Percentiles rank a stretch among this genome's conserved stretches.
These are phyloP conservation scores for Cladorrhinum sp. DNA, from an alignment of 2,329 filamentous ascomycete species.

Conservation along the genomic window DNA sequence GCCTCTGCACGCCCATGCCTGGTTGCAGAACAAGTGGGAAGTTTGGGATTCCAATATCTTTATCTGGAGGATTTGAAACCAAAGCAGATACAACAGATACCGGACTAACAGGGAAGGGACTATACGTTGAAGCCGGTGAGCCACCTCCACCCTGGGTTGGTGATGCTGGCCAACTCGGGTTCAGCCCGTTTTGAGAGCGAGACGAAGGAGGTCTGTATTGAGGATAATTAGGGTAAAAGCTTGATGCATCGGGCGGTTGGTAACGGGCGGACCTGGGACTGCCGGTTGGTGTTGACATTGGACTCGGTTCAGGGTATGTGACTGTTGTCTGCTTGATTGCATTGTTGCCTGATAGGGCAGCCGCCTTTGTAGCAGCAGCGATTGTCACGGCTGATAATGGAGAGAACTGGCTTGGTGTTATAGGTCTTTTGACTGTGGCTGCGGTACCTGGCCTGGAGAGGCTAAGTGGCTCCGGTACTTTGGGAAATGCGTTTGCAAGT, in stretches of 20 bases:
- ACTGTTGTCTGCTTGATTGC: neutral
- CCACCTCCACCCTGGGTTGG: neutral
- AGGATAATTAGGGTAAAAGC: conserved; percentile 3
- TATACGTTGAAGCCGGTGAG: neutral
- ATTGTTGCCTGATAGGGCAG: neutral
- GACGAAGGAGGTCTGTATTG: neutral
- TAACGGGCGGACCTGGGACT: neutral
- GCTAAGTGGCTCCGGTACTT: neutral
- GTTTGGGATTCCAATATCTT: neutral
- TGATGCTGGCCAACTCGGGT: neutral
- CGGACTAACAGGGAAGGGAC: neutral
- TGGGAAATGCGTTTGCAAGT: neutral
- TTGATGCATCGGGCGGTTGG: neutral
- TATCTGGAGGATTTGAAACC: neutral
- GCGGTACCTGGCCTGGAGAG: neutral
- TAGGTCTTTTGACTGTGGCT: neutral
- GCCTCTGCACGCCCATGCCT: conserved; percentile 16
- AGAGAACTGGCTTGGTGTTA: neutral
- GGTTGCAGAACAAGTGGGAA: conserved; percentile 21
- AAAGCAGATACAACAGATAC: neutral
- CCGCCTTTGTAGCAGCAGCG: neutral
- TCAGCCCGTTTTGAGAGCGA: neutral
- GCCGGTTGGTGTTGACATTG: conserved; percentile 1
- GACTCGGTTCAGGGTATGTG: conserved; percentile 1
- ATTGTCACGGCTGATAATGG: neutral